Base-by-base conservation (phyloP, 108 stramenopile genomes). In the Aurantiochytrium sp. region DNA sequence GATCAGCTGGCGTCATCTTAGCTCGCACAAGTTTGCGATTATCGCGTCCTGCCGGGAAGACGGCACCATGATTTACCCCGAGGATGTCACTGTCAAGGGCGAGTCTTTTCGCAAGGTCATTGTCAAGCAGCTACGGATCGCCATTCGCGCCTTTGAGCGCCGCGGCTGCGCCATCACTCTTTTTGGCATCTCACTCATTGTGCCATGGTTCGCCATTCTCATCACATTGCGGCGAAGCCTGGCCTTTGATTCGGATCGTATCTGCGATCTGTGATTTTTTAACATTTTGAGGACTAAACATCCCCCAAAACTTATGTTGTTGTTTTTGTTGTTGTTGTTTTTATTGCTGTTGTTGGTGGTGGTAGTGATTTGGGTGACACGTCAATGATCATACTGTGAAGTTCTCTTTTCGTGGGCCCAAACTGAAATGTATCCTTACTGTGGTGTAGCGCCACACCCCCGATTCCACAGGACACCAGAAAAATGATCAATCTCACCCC, bases 141-240 rank as follows among this genome's bases (percentile, higher is more conserved):
- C 76, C 45, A 53, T 83, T 18, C 45, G 51, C 10, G 49, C n/a
- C 12, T 83, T 83, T 23, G 76, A 83, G 76, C 76, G 76, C 12
- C 49, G 51, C 16, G 76, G 76, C 51, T 83, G 51, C 4, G n/a
- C 28, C 6, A 53, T 53, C 25, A 47, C 51, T 12, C 49, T 83
- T 35, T 83, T 83, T 53, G 76, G 49, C 45, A 53, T 83, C 28
- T 53, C 51, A 8, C 28, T 83, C 45, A 35, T 53, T 45, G n/a
- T 83, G 8, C 76, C 76, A 6, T 83, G 76, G 76, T 53, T 83
- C 28, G 76, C 51, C 45, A 83, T 83, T 35, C 76, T 83, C 76
- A 53, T 83, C 76, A 53, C 51, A 45, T 2, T 83, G 0, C 19
- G 76, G 16, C n/a, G 49, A 12, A 47, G 28, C 76, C 76, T 83